Evolutionary conservation across 768 basidiomycete genomes (phyloP), one percentile per base, ranked within the genome.

Genomic region (Mycena filopes): DNA sequence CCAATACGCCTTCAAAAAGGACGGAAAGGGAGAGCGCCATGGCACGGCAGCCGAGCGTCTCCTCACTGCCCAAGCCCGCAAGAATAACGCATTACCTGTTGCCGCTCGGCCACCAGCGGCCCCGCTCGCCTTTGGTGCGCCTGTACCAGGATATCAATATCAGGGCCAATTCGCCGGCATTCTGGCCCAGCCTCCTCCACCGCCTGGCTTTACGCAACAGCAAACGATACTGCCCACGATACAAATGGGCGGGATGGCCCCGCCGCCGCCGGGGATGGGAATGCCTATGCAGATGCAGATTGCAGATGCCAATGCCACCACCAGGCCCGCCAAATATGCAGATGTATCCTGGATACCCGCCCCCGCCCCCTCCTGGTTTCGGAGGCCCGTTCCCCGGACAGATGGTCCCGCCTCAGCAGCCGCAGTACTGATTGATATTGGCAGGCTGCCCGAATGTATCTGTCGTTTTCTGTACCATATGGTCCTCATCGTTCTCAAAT

Each of bases 1-100:
- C 13, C 96, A 98, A 75, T 99, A 98, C 76, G 97, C 98, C 2
- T 98, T 99, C 86, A 99, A 99, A 81, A 99, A 99, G 81, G 98
- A 99, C 73, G 96, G 95, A 46, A 97, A 98, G 75, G 97, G 97
- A 61, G 98, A 99, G 78, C 88, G 98, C 6, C 98, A 99, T 73
- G 98, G 98, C 29, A 98, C 97, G 13, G 84, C 92, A 18, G 96
- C 98, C n/a, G 98, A 99, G 80, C 90, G 98, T 61, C 87, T 98
- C 36, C 87, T 99, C 71, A 96, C 96, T 3, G 89, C 95, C 2
- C 96, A 99, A 77, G 98, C 97, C 49, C 87, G 94, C 69, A 98
- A 97, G 80, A 96, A 97, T 79, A 96, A 96, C 70, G 94, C 94
- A 3, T 81, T 96, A 6, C 94, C 94, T 7, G 87, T 92, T 63